Base-by-base conservation (phyloP, 257 asterid genomes). In the Solanum sejunctum region DNA sequence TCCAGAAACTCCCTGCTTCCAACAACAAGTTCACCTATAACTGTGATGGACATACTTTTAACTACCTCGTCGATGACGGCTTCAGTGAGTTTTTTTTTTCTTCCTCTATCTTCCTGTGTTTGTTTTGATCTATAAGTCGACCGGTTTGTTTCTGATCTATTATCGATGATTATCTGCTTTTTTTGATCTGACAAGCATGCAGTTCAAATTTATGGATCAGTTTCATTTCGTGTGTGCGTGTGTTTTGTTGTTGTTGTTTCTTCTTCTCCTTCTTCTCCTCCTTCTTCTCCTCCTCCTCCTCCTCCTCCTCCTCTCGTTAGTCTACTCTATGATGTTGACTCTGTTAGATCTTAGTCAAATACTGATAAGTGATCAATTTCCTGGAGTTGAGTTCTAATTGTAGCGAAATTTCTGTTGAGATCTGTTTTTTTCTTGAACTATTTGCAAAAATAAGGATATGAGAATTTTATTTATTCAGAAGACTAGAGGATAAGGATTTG, bases 41-140 rank as follows among this genome's bases (percentile, higher is more conserved):
- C 91, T 95, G 99, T 92, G 97, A 95, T 83, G 98, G 93, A 26
- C 99, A 95, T 88, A 95, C 98, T 84, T 95, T 95, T 90, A 95
- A 95, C 88, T 95, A 95, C 88, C 98, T 94, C 84, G 99, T 95
- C 7, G 95, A 92, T 83, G 95, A 94, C 77, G 99, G 98, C 87
- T 95, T 93, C 90, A 93, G 98, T 94, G 84, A 89, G 97, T 86
- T 5, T 21, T 81, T 28, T 28, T 16, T 10, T 36, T 49, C 23
- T 20, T 73, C 18, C 36, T 20, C 56, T 52, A 16, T 77, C n/a
- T 81, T 10, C 36, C 15, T 60, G 23, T 41, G 39, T 45, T 16
- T 82, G 73, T 61, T 61, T 8, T 43, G 73, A 58, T 58, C 84
- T 82, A 60, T 82, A 6, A 20, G 45, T 43, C 5, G 7, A 72